Evolutionary conservation across 192 early-diverging fungal genomes (phyloP), one percentile per base, ranked within the genome.

Genomic region (Coemansia asiatica): DNA sequence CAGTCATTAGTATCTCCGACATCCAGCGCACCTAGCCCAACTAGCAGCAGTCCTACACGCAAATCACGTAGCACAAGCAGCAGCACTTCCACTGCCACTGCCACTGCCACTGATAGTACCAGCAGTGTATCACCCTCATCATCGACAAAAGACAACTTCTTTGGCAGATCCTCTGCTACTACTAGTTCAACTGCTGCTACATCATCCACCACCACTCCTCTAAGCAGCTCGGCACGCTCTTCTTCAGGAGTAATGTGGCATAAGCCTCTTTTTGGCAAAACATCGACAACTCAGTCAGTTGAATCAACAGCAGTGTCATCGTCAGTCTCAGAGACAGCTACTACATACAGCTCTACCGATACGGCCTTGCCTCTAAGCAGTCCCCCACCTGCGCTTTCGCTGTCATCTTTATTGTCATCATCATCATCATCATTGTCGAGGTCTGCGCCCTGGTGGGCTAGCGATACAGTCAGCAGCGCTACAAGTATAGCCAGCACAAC

Each of bases 171-270:
- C 21, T 18, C 0, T 18, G 31, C 18, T 36, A 4, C 61, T 1
- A 44, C 44, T 25, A 22, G 26, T n/a, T 13, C 40, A 51, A 7
- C 15, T n/a, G n/a, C n/a, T n/a, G n/a, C 61, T 0, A 47, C 27
- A 33, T 50, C 33, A 49, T 49, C 40, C n/a, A 38, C 27, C 10
- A 35, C 58, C n/a, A n/a, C n/a, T n/a, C n/a, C n/a, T n/a, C n/a
- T n/a, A 7, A 27, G 23, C 27, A 61, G 44, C 15, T 61, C 44
- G 6, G 18, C 27, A 12, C 40, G 8, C 8, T 44, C 40, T 44
- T 44, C 40, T 13, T 44, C 40, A 44, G 40, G 40, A 44, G 2
- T 12, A 9, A 44, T 2, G 10, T 44, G 40, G 40, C 40, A 44
- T 12, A 12, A 3, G 40, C 40, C 40, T 5, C 40, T 44, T 44